phyloP scores from a whole-genome alignment of 257 asterid genomes.

The Plectranthus barbatus region DNA sequence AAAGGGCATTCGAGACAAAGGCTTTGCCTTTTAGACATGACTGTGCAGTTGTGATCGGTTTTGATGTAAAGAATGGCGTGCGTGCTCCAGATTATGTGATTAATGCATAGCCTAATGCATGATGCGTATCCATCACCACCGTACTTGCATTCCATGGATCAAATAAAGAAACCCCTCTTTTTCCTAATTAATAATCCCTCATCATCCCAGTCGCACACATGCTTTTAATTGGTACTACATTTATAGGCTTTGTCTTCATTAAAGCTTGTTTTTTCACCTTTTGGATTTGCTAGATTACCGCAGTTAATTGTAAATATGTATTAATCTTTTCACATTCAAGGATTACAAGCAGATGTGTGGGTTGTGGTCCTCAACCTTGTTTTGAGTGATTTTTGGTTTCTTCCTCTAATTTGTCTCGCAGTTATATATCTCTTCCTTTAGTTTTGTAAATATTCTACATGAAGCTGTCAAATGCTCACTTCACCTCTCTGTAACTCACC shows the following conservation, averaged over 20 bases:
- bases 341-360: not conserved
- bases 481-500: not conserved
- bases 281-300: too few species aligned
- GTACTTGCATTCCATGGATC: conserved; percentile 22
- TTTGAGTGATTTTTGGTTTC: conserved; percentile 12
- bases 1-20: conserved; percentile 45
- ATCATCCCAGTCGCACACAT: not conserved
- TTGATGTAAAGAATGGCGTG: conserved; percentile 43
- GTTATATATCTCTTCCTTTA: conserved; percentile 17
- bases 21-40: conserved; percentile 37
- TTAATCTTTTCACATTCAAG: too few species aligned
- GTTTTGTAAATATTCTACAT: conserved; percentile 14
- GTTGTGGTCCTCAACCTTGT: conserved; percentile 13
- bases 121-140: conserved; percentile 48
- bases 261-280: too few species aligned
- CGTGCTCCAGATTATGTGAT: conserved; percentile 40
- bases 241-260: too few species aligned
- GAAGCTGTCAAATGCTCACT: conserved; percentile 1
- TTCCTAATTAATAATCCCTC: not conserved
- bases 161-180: not conserved
- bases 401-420: conserved; percentile 16
- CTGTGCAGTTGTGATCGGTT: conserved; percentile 42
- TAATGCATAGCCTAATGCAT: conserved; percentile 30
- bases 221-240: not conserved
- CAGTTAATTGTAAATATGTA: too few species aligned